Evolutionary conservation across 768 basidiomycete species (phyloP), one percentile per base, ranked within the genome.

Genomic region (Mycena crocata): DNA sequence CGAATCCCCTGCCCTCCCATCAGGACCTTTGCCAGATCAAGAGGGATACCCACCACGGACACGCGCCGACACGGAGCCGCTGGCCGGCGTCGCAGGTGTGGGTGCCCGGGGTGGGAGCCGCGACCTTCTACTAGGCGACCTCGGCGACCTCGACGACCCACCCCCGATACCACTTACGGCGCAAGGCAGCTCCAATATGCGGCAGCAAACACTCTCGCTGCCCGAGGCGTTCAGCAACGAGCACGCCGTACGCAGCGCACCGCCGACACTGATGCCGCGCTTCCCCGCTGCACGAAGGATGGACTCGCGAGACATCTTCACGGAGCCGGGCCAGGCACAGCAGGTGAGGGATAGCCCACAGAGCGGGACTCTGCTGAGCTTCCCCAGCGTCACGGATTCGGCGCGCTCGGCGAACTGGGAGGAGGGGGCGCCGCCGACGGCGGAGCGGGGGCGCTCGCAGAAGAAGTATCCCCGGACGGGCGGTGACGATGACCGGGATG

Each of bases 401-500:
- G 81, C 81, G 34, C 75, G 78, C 65, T 84, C 80, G 62, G 74
- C 78, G 39, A 76, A 76, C 72, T 84, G 81, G 77, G 81, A 82
- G 50, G 80, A 80, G 4, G 73, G 70, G 52, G 66, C 69, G 71
- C 66, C 62, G 30, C 64, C 46, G 42, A 56, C 26, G 26, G 23
- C 44, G 54, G 59, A 57, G 24, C 77, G 80, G 30, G 76, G 80
- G 31, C 77, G 82, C 66, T 77, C 81, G 31, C 76, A 78, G 51
- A 81, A 83, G 73, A 79, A 78, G 45, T 88, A 89, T 64, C 85
- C 86, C 5, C 82, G 80, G 57, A 84, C 82, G n/a, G 76, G 71
- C 28, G 83, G 81, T 0, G 82, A 83, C 4, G 87, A 88, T 70
- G 90, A 92, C 57, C 74, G 75, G 52, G 90, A 91, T 61, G 90